Base-by-base conservation (phyloP, 2,329 filamentous ascomycete species). In the Calonectria leucothoes region DNA sequence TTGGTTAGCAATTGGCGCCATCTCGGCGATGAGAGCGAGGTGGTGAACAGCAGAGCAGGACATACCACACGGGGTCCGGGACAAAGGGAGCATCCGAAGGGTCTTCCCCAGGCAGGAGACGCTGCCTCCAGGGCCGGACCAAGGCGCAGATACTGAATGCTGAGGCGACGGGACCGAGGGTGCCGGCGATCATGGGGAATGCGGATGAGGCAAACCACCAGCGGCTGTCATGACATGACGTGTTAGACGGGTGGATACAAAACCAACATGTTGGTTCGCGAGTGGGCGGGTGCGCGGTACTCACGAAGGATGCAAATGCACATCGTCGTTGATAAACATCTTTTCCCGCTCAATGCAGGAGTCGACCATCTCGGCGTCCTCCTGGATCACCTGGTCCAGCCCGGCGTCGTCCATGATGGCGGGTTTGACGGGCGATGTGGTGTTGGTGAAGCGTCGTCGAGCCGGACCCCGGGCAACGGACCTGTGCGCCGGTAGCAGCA, bases 91-190 rank as follows among this genome's bases (percentile, higher is more conserved):
- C 92, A 1, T 86, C 80, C 12, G 89, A 85, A 7, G 89, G 81
- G 2, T 88, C 82, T 6, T 88, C 85, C 0, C 86, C 86, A 0
- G 88, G 87, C 1, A 83, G 82, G 6, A 90, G 84, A 63, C 87
- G 86, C 81, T 93, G 90, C 73, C 94, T 89, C 96, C 95, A 98
- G 27, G 91, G 91, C 33, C 92, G 92, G 1, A 95, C 94, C n/a
- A 98, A 88, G 10, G 95, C 94, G 74, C 94, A 95, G 72, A 98
- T 95, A 71, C 94, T 96, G 84, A 97, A 94, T 35, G 97, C 92
- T 71, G 96, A 98, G 3, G 96, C 96, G 12, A 98, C 90, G 0
- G 96, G 96, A 0, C 95, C 95, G 3, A 97, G 89, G 0, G 95
- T 95, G 39, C 95, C 95, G 2, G 95, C 95, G 14, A 97, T 89